A percentile compares a stretch with the other conserved stretches of the same genome.
phyloP scores from a whole-genome alignment of 805 yeast species.

The Hagleromyces aurorensis region DNA sequence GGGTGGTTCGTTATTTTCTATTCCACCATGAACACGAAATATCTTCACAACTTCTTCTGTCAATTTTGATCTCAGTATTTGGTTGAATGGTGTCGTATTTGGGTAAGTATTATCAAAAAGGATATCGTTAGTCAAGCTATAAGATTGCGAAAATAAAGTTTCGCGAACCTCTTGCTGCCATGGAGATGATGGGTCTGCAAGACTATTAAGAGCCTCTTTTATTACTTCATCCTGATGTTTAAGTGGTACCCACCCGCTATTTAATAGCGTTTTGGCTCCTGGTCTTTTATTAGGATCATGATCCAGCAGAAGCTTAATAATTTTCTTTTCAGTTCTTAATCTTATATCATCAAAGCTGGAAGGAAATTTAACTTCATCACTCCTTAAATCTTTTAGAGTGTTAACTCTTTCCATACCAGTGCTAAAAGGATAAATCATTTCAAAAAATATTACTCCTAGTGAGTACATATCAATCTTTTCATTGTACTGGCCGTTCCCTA shows the following conservation, averaged over 20 bases:
- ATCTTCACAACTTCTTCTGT: conserved; percentile 51
- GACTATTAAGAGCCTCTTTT: conserved; percentile 75
- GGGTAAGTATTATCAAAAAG: conserved; percentile 53
- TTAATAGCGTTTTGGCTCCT: conserved; percentile 63
- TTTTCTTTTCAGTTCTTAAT: conserved; percentile 51
- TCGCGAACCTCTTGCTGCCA: conserved; percentile 92
- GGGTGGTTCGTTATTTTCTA: conserved; percentile 61
- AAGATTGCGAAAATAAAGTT: conserved; percentile 77
- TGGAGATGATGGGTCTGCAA: conserved; percentile 86
- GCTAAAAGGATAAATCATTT: conserved; percentile 77
- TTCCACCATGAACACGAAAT: conserved; percentile 79
- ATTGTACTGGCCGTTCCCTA: conserved; percentile 68
- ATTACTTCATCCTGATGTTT: conserved; percentile 86
- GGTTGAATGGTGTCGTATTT: conserved; percentile 36
- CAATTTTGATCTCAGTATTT: conserved; percentile 52
- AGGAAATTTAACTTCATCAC: conserved; percentile 60
- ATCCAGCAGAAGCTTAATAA: conserved; percentile 58
- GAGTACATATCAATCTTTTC: conserved; percentile 96
- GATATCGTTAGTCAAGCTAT: conserved; percentile 75
- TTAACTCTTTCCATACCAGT: conserved; percentile 92
- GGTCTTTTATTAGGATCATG: conserved; percentile 80
- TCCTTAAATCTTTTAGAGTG: conserved; percentile 58
- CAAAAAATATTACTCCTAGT: conserved; percentile 88
- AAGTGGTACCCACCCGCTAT: conserved; percentile 79
- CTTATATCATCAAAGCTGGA: conserved; percentile 48